phyloP scores from a whole-genome alignment of 1,139 yeast genomes.

The Saccharomyces hybrid region DNA sequence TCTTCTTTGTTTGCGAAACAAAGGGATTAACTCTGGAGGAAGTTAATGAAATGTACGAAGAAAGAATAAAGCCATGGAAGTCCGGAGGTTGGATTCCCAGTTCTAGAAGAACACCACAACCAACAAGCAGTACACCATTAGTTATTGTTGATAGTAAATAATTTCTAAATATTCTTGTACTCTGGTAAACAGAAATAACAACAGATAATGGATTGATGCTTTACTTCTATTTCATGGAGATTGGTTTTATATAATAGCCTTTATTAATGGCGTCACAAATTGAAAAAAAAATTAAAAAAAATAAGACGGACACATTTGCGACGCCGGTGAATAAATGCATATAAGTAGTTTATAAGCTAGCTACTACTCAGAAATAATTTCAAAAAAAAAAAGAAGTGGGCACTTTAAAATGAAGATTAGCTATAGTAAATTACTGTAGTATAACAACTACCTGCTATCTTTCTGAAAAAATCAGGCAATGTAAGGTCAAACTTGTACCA shows the following conservation, averaged over 20 bases:
- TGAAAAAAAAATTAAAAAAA: no score
- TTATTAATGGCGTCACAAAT: not conserved
- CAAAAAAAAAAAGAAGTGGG: no score
- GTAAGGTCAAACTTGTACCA: no score
- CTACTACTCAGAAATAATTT: not conserved
- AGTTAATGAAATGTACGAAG: slow-evolving; percentile 49
- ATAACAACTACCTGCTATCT: no score
- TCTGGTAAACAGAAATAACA: not conserved
- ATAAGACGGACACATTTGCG: not conserved
- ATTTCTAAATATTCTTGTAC: not conserved
- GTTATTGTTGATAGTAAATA: not conserved
- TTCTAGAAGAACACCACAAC: slow-evolving; percentile 22
- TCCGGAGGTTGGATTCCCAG: slow-evolving; percentile 27
- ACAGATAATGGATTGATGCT: not conserved
- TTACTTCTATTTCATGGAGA: no score
- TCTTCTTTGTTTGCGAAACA: slow-evolving; percentile 58
- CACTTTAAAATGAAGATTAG: no score
- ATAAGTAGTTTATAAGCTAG: not conserved
- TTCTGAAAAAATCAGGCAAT: no score
- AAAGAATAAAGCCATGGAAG: slow-evolving; percentile 37
- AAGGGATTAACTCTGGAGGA: slow-evolving; percentile 62
- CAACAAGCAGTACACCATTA: not conserved
- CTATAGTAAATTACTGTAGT: no score
- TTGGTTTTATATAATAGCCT: not conserved
- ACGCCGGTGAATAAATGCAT: not conserved